Conservation (phyloP, 768 basidiomycete genomes). For the Myochromella boudieri region DNA sequence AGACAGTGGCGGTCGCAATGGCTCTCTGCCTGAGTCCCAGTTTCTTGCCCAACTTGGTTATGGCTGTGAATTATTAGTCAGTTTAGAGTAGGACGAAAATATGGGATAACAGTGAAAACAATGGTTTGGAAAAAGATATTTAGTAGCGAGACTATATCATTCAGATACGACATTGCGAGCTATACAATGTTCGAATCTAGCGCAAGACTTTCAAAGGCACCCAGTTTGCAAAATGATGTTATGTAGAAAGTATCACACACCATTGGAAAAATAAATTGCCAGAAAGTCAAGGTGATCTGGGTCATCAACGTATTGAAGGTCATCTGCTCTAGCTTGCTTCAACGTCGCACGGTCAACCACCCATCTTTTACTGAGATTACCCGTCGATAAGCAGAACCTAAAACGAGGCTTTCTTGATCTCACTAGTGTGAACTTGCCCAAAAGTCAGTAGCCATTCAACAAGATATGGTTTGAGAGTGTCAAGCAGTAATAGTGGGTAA, state of each 20-base stretch:
- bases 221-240: no score
- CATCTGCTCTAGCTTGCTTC: slow-evolving; percentile 70
- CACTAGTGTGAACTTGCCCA: slow-evolving; percentile 92
- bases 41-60: slow-evolving; percentile 85
- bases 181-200: no score
- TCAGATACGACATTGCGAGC: no score
- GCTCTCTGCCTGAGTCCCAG: slow-evolving; percentile 84
- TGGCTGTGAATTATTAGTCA: slow-evolving; percentile 47
- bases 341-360: slow-evolving; percentile 80
- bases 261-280: slow-evolving; percentile 85
- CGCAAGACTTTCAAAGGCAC: no score
- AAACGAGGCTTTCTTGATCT: slow-evolving; percentile 32
- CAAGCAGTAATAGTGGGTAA: neutral
- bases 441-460: slow-evolving; percentile 82
- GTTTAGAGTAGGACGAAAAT: neutral
- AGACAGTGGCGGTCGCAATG: slow-evolving; percentile 92
- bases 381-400: slow-evolving; percentile 13
- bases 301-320: slow-evolving; percentile 76
- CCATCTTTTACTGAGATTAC: slow-evolving; percentile 77
- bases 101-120: neutral
- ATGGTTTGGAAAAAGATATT: neutral
- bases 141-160: no score
- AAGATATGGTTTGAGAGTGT: neutral
- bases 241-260: slow-evolving; percentile 48
- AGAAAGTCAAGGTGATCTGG: slow-evolving; percentile 80